These are phyloP conservation scores for Amanita molliuscula DNA, from an alignment of 768 basidiomycete genomes.

Conservation along the genomic window DNA sequence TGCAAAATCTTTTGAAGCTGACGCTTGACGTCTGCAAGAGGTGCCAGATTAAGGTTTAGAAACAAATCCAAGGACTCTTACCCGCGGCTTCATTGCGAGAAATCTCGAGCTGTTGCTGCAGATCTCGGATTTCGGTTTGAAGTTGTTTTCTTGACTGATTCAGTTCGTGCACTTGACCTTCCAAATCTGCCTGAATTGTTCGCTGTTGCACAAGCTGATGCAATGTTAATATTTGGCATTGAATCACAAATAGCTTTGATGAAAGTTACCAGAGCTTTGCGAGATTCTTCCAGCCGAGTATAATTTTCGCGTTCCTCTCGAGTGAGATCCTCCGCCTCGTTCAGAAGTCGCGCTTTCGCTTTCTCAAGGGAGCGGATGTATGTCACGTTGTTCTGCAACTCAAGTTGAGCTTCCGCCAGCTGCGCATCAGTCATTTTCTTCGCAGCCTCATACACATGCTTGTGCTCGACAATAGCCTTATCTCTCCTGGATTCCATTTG, in stretches of 20 bases:
- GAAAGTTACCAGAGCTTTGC: slow-evolving; percentile 46
- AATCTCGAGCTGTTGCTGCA: slow-evolving; percentile 48
- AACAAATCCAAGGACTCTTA: slow-evolving; percentile 18
- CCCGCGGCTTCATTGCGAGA: slow-evolving; percentile 51
- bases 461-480: slow-evolving; percentile 98
- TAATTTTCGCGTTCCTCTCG: slow-evolving; percentile 63
- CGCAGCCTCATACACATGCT: slow-evolving; percentile 92
- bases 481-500: slow-evolving; percentile 83
- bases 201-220: slow-evolving; percentile 59
- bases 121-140: slow-evolving; percentile 39
- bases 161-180: slow-evolving; percentile 55
- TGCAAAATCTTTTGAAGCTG: slow-evolving; percentile 50
- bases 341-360: slow-evolving; percentile 58
- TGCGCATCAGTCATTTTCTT: slow-evolving; percentile 92
- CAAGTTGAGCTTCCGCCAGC: slow-evolving; percentile 68
- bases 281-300: slow-evolving; percentile 55
- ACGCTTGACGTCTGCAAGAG: slow-evolving; percentile 39
- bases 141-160: slow-evolving; percentile 45
- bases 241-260: not conserved
- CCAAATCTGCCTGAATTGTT: slow-evolving; percentile 51
- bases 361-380: slow-evolving; percentile 86
- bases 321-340: slow-evolving; percentile 75
- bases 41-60: slow-evolving; percentile 1
- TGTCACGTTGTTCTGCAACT: slow-evolving; percentile 60
- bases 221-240: not conserved